Percentiles rank a stretch among this genome's conserved stretches.
Conservation (phyloP, 2,329 filamentous ascomycete species). For the Phoma herbarum region DNA sequence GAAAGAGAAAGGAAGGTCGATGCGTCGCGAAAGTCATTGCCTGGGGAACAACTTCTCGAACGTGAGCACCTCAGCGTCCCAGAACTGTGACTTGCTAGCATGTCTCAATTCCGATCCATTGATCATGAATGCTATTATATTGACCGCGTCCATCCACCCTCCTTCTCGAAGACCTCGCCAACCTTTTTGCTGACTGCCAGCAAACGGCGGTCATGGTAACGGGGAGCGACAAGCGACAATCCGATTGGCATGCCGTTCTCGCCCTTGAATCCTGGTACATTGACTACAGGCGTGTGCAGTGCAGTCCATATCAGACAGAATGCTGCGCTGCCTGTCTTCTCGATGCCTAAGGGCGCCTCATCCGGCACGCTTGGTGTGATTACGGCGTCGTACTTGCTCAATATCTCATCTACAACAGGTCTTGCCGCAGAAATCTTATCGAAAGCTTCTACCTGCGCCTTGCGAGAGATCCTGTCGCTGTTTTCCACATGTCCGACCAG, state of each 20-base stretch:
- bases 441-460: slow-evolving; percentile 62
- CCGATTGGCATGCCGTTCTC: slow-evolving; percentile 68
- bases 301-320: slow-evolving; percentile 63
- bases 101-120: not conserved
- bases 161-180: slow-evolving; percentile 40
- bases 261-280: slow-evolving; percentile 69
- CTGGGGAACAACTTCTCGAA: no score
- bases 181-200: slow-evolving; percentile 41
- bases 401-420: slow-evolving; percentile 64
- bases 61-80: no score
- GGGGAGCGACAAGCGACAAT: slow-evolving; percentile 59
- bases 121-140: not conserved
- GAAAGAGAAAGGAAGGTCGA: no score
- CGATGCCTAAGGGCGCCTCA: slow-evolving; percentile 65
- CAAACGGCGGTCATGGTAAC: slow-evolving; percentile 43
- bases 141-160: slow-evolving; percentile 40
- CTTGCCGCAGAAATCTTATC: slow-evolving; percentile 64
- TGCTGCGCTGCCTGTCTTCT: slow-evolving; percentile 63
- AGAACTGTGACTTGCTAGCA: no score
- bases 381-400: slow-evolving; percentile 62
- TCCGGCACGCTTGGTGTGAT: slow-evolving; percentile 67
- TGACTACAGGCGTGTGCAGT: slow-evolving; percentile 70
- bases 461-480: slow-evolving; percentile 52
- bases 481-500: slow-evolving; percentile 64
- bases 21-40: no score